These are phyloP conservation scores for Rhytidhysteron rufulum DNA, from an alignment of 2,329 filamentous ascomycete genomes.

Conservation along the genomic window DNA sequence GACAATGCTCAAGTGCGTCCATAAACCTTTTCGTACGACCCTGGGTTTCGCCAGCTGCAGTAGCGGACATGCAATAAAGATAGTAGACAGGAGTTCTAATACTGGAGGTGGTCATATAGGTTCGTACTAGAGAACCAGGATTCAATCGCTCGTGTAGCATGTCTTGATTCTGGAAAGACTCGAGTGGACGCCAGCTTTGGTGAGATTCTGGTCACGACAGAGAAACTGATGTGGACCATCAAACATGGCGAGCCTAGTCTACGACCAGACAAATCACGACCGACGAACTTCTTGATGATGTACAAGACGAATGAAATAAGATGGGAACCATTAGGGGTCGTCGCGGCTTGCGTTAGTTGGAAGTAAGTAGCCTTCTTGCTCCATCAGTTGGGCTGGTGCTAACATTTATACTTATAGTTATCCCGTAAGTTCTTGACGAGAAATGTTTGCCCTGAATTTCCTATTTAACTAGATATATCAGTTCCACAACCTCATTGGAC, in stretches of 20 bases:
- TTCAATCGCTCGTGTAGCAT: conserved; percentile 78
- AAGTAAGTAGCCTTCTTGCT: conserved; percentile 58
- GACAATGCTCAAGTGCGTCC: conserved; percentile 63
- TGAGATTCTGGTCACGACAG: conserved; percentile 88
- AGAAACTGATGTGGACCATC: conserved; percentile 94
- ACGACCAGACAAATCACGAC: conserved; percentile 64
- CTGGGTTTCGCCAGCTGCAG: not conserved
- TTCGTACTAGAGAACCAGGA: conserved; percentile 87
- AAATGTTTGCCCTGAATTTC: not conserved
- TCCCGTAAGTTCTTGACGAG: conserved; percentile 29
- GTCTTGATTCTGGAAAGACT: conserved; percentile 92
- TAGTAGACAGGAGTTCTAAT: not conserved
- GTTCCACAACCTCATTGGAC: conserved; percentile 92
- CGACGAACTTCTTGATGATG: conserved; percentile 88
- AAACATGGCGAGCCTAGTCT: conserved; percentile 83
- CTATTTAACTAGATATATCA: conserved; percentile 39
- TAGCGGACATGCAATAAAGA: not conserved
- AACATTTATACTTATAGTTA: conserved; percentile 35
- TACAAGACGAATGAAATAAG: conserved; percentile 90
- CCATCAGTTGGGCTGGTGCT: not conserved
- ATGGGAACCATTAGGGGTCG: conserved; percentile 90
- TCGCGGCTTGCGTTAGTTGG: conserved; percentile 92
- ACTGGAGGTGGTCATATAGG: conserved; percentile 24
- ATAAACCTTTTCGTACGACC: not conserved
- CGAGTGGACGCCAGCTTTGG: conserved; percentile 91